A percentile compares a stretch with the other conserved stretches of the same genome.
phyloP scores from a whole-genome alignment of 164 flowering plant genomes.

The Magnolia sinica region DNA sequence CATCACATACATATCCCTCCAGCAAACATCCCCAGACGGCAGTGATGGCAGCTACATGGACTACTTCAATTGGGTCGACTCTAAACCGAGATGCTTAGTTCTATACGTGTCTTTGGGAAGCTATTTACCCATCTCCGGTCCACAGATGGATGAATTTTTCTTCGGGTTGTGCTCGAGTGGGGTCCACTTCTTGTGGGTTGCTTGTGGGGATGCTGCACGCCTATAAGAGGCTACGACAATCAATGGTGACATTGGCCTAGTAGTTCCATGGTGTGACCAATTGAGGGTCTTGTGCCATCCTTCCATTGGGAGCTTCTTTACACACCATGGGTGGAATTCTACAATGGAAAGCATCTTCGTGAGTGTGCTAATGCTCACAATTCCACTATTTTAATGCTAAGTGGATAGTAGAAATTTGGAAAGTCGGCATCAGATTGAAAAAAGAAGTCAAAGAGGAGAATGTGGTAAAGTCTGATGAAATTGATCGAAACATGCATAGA shows the following conservation, averaged over 20 bases:
- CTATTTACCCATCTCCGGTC: constrained; percentile 25
- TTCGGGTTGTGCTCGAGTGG: constrained; percentile 32
- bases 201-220: constrained; percentile 31
- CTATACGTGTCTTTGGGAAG: constrained; percentile 51
- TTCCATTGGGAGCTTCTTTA: constrained; percentile 63
- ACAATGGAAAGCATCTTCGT: constrained; percentile 40
- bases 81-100: constrained; percentile 33
- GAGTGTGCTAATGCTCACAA: constrained; percentile 58
- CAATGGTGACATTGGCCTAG: constrained; percentile 36
- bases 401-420: constrained; percentile 56
- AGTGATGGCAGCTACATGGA: not conserved
- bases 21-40: not conserved
- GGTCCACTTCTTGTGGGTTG: constrained; percentile 40
- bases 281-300: constrained; percentile 51
- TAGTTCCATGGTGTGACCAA: constrained; percentile 77
- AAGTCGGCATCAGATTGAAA: constrained; percentile 47
- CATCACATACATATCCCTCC: constrained; percentile 27
- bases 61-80: constrained; percentile 42
- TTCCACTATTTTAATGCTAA: constrained; percentile 43
- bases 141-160: constrained; percentile 37
- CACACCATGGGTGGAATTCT: constrained; percentile 75
- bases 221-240: constrained; percentile 20
- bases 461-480: too few species aligned
- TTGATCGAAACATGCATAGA: too few species aligned
- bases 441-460: too few species aligned